Conservation (phyloP, 768 basidiomycete genomes). For the Suillus cothurnatus region DNA sequence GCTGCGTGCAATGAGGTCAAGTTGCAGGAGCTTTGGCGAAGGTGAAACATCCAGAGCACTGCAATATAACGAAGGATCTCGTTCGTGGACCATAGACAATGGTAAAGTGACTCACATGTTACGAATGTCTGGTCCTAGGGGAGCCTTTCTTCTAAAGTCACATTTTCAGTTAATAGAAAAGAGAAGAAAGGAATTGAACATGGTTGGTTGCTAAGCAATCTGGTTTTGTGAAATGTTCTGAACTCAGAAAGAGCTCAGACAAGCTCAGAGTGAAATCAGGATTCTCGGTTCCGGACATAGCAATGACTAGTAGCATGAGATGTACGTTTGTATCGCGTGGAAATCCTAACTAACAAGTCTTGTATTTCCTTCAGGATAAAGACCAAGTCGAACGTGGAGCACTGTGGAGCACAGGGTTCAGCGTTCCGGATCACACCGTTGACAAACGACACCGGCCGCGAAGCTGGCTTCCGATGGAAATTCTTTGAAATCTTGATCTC, state of each 20-base stretch:
- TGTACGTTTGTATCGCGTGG: neutral
- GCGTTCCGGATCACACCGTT: neutral
- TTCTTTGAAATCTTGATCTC: slow-evolving; percentile 1
- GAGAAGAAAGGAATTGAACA: neutral
- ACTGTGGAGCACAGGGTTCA: neutral
- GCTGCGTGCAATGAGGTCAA: neutral
- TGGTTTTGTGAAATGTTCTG: slow-evolving; percentile 7
- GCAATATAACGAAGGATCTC: neutral
- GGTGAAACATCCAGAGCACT: neutral
- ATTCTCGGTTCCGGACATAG: neutral
- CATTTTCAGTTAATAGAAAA: neutral
- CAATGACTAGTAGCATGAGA: neutral
- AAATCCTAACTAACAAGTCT: neutral
- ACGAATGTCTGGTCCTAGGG: neutral
- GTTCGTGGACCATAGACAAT: neutral
- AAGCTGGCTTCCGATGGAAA: neutral
- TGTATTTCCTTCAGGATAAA: neutral
- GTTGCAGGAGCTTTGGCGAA: neutral
- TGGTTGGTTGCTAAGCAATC: neutral
- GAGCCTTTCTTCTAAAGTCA: neutral
- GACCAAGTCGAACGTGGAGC: neutral
- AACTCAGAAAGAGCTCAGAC: slow-evolving; percentile 12
- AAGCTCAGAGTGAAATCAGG: slow-evolving; percentile 7
- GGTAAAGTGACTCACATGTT: neutral
- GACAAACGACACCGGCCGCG: neutral